phyloP scores from a whole-genome alignment of 352 stramenopile genomes.

The Globisporangium acanthophoron region DNA sequence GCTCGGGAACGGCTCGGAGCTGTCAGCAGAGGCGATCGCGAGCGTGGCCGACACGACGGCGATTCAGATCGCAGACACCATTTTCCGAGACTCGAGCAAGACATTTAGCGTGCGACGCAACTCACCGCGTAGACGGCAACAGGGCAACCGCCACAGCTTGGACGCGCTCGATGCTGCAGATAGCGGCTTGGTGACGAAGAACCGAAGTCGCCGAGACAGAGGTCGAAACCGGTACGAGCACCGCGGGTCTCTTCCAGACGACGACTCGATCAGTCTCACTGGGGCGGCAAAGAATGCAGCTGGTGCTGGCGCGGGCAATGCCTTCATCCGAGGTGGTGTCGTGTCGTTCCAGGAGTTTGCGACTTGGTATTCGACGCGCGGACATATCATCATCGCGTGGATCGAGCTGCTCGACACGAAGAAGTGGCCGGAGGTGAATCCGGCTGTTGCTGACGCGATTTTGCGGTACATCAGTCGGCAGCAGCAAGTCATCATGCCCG shows the following conservation, averaged over 20 bases:
- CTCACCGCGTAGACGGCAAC: constrained; percentile 20
- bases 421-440: constrained; percentile 74
- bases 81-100: constrained; percentile 83
- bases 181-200: constrained; percentile 27
- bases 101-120: constrained; percentile 53
- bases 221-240: constrained; percentile 54
- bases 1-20: constrained; percentile 86
- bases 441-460: constrained; percentile 61
- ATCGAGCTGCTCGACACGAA: constrained; percentile 80
- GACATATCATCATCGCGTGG: constrained; percentile 83
- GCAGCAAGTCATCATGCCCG: constrained; percentile 43
- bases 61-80: constrained; percentile 75
- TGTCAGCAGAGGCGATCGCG: constrained; percentile 76
- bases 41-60: constrained; percentile 75
- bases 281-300: constrained; percentile 46
- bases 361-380: constrained; percentile 79
- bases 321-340: constrained; percentile 66
- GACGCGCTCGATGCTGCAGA: constrained; percentile 46
- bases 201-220: constrained; percentile 18
- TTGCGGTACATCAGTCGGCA: constrained; percentile 71
- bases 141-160: constrained; percentile 47
- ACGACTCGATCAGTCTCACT: constrained; percentile 45
- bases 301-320: constrained; percentile 54
- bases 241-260: constrained; percentile 60
- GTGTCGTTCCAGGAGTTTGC: constrained; percentile 85